phyloP scores from a whole-genome alignment of 495 filamentous ascomycete species.

The Neurospora sp. region DNA sequence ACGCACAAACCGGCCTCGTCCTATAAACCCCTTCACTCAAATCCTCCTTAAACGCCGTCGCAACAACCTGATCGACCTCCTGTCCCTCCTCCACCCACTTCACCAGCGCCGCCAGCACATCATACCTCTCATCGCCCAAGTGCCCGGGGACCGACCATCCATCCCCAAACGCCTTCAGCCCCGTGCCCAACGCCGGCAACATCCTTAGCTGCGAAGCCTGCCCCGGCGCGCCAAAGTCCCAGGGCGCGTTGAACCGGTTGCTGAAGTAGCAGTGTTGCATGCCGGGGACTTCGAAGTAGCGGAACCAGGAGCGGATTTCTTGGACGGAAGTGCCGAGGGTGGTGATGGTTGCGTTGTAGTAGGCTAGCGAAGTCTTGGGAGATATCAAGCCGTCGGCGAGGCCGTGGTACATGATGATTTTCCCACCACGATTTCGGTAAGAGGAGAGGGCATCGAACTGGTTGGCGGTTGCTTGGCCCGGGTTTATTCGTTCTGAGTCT shows the following conservation, averaged over 20 bases:
- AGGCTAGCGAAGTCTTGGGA: slow-evolving; percentile 30
- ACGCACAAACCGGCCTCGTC: slow-evolving; percentile 31
- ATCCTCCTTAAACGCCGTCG: slow-evolving; percentile 33
- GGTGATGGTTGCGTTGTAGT: slow-evolving; percentile 29
- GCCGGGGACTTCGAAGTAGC: slow-evolving; percentile 35
- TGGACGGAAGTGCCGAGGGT: background rate
- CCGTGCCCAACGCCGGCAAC: slow-evolving; percentile 8
- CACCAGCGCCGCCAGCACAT: slow-evolving; percentile 40
- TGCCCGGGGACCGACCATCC: slow-evolving; percentile 19
- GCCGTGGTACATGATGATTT: slow-evolving; percentile 48
- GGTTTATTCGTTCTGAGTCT: slow-evolving; percentile 13
- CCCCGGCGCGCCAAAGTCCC: slow-evolving; percentile 29
- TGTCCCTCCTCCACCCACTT: slow-evolving; percentile 41
- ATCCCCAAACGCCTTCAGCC: slow-evolving; percentile 15
- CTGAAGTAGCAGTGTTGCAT: slow-evolving; percentile 36
- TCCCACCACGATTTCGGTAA: slow-evolving; percentile 37
- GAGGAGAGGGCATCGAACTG: slow-evolving; percentile 35
- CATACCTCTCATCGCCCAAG: slow-evolving; percentile 32
- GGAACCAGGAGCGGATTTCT: slow-evolving; percentile 26
- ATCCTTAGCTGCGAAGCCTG: slow-evolving; percentile 19
- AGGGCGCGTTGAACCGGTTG: slow-evolving; percentile 29
- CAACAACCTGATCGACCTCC: slow-evolving; percentile 32
- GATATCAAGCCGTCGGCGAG: slow-evolving; percentile 41
- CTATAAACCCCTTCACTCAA: slow-evolving; percentile 11
- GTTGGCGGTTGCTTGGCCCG: slow-evolving; percentile 33